These are phyloP conservation scores for Clathrospora elynae DNA, from an alignment of 2,329 filamentous ascomycete genomes.

Conservation along the genomic window DNA sequence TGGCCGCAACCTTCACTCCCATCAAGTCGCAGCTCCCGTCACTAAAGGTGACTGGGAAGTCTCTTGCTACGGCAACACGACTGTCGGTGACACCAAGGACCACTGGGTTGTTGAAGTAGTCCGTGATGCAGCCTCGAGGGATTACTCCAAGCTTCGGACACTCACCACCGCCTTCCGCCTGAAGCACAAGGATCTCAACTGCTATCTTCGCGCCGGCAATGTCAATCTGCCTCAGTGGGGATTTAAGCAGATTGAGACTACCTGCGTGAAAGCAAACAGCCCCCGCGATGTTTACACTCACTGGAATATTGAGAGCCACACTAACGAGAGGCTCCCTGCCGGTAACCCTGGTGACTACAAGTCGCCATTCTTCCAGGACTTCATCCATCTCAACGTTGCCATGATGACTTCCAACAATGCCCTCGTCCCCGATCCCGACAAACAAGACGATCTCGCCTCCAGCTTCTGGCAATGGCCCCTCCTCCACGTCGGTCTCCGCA, in stretches of 20 bases:
- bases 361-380: conserved; percentile 96
- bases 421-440: conserved; percentile 94
- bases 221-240: conserved; percentile 98
- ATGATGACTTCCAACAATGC: conserved; percentile 99
- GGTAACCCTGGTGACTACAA: conserved; percentile 91
- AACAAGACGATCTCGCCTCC: conserved; percentile 97
- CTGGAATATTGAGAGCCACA: conserved; percentile 97
- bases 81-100: conserved; percentile 94
- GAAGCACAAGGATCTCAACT: conserved; percentile 79
- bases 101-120: conserved; percentile 96
- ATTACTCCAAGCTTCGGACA: conserved; percentile 83
- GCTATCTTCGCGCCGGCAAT: conserved; percentile 93
- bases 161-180: conserved; percentile 92
- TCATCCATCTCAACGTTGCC: conserved; percentile 95
- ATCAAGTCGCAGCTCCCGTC: conserved; percentile 84
- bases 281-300: conserved; percentile 93
- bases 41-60: conserved; percentile 92
- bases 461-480: conserved; percentile 99
- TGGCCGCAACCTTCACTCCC: conserved; percentile 95
- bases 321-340: conserved; percentile 87
- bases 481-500: conserved; percentile 90
- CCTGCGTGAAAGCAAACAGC: conserved; percentile 91
- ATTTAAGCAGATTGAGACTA: conserved; percentile 99
- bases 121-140: conserved; percentile 82
- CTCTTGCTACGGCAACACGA: conserved; percentile 93